Conservation (phyloP, 352 stramenopile genomes). For the Blastocystis sp. region DNA sequence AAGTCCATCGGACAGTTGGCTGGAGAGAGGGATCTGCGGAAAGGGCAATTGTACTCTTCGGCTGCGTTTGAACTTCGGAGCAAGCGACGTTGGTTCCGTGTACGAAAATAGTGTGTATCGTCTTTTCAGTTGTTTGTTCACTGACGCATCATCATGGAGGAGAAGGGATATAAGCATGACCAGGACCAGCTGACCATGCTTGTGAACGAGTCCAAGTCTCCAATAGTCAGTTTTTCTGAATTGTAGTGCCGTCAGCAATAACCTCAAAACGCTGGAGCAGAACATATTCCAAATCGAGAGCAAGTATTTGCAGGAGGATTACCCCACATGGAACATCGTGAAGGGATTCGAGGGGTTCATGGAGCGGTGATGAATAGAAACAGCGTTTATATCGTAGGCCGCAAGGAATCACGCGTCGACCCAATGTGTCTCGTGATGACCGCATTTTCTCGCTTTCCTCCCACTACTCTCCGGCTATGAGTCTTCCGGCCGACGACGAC, state of each 20-base stretch:
- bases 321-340: slow-evolving; percentile 27
- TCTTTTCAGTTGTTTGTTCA: neutral
- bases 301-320: slow-evolving; percentile 38
- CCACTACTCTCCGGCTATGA: slow-evolving; percentile 40
- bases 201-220: neutral
- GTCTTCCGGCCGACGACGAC: slow-evolving; percentile 32
- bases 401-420: neutral
- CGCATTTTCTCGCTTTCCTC: slow-evolving; percentile 48
- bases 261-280: neutral
- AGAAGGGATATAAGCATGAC: slow-evolving; percentile 7
- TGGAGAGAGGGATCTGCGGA: neutral
- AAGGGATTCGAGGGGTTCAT: slow-evolving; percentile 27
- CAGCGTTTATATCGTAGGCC: neutral
- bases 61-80: neutral
- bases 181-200: slow-evolving; percentile 45
- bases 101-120: neutral
- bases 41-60: neutral
- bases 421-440: slow-evolving; percentile 3
- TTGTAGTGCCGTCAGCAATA: slow-evolving; percentile 1
- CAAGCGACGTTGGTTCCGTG: neutral
- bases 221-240: neutral
- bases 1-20: neutral
- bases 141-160: neutral
- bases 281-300: slow-evolving; percentile 6
- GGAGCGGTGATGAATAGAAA: neutral